These are phyloP conservation scores for Crithidia bombi DNA, from an alignment of 208 protist species.

Conservation along the genomic window DNA sequence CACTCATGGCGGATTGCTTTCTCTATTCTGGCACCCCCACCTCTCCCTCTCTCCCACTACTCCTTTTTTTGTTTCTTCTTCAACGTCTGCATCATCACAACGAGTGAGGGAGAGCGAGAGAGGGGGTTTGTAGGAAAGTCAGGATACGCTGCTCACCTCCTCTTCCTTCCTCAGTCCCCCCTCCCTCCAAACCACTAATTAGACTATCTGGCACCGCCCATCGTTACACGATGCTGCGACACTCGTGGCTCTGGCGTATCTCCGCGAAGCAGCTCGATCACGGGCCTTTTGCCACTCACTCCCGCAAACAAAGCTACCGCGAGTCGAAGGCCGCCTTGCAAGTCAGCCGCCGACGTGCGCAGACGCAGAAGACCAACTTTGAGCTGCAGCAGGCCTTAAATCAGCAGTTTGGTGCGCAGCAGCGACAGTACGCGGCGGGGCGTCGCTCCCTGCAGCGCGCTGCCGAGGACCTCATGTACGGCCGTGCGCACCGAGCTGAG, in stretches of 20 bases:
- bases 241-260: slow-evolving; percentile 12
- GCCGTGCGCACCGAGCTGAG: slow-evolving; percentile 13
- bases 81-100: no score
- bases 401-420: slow-evolving; percentile 40
- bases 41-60: no score
- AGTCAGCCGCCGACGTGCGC: slow-evolving; percentile 46
- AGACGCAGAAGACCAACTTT: slow-evolving; percentile 46
- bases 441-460: slow-evolving; percentile 33
- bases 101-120: no score
- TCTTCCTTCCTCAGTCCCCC: no score
- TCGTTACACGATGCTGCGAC: slow-evolving; percentile 11
- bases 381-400: slow-evolving; percentile 56
- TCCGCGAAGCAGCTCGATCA: slow-evolving; percentile 19
- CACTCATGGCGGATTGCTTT: no score
- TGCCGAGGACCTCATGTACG: slow-evolving; percentile 52
- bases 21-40: no score
- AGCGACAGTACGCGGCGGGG: slow-evolving; percentile 31
- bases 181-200: no score
- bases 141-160: no score
- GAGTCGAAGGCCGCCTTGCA: slow-evolving; percentile 51
- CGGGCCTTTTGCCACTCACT: slow-evolving; percentile 23
- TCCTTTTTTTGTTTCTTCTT: no score
- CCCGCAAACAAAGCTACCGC: slow-evolving; percentile 55
- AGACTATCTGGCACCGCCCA: no score
- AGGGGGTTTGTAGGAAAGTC: no score